These are phyloP conservation scores for Fusarium redolens DNA, from an alignment of 2,329 filamentous ascomycete species.

Conservation along the genomic window DNA sequence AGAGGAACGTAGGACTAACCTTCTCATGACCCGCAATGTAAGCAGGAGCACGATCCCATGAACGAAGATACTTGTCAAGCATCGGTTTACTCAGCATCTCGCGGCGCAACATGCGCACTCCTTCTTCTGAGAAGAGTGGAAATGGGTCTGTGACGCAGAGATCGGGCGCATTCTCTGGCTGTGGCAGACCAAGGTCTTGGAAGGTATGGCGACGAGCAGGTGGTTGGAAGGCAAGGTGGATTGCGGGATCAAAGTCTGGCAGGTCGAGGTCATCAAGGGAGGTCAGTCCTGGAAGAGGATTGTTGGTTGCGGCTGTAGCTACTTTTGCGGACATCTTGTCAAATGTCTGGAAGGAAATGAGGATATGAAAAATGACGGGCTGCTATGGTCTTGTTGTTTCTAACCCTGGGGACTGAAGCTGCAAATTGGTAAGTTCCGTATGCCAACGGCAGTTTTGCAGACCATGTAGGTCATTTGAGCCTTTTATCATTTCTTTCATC, in stretches of 20 bases:
- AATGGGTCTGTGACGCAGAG: not conserved
- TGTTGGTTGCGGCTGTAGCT: not conserved
- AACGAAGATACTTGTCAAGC: not conserved
- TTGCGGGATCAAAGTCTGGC: not conserved
- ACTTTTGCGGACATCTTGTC: not conserved
- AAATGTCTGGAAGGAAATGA: too few species aligned
- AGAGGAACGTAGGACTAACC: not conserved
- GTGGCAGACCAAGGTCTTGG: not conserved
- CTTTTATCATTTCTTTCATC: not conserved
- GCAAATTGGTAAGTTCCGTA: too few species aligned
- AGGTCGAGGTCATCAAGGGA: not conserved
- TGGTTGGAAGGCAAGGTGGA: not conserved
- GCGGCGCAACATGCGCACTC: not conserved
- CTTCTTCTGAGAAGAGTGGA: not conserved
- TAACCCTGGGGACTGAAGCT: too few species aligned
- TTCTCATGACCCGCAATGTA: conserved; percentile 5
- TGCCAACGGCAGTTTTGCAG: too few species aligned
- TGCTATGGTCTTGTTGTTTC: rapidly evolving
- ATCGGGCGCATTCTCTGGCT: not conserved
- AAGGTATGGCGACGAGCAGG: not conserved
- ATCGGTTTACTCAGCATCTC: not conserved
- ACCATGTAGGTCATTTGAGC: not conserved
- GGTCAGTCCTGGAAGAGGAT: not conserved
- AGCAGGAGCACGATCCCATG: not conserved
- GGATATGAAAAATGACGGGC: not conserved